Evolutionary conservation across 768 basidiomycete species (phyloP).

Genomic region (Vararia minispora): DNA sequence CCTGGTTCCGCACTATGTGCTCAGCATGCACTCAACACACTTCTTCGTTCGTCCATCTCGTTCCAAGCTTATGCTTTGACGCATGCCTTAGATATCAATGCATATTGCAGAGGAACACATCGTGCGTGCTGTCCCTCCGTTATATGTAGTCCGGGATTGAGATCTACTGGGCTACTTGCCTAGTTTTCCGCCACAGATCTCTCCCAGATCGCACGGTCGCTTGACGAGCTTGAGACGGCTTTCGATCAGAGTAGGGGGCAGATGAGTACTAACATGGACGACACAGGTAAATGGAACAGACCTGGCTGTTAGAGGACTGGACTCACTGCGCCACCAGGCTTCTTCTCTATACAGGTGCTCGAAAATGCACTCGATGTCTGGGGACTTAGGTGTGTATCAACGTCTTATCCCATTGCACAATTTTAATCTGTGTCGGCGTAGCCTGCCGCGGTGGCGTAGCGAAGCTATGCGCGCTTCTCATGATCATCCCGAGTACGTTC

Average conservation of each 20-base stretch:
- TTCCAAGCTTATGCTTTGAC: no score
- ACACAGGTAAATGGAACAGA: conserved; percentile 75
- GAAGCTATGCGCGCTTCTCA: conserved; percentile 74
- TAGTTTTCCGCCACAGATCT: conserved; percentile 78
- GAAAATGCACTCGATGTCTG: conserved; percentile 78
- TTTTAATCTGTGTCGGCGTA: conserved; percentile 25
- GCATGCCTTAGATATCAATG: conserved; percentile 9
- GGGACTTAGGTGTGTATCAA: conserved; percentile 54
- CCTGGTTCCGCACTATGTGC: conserved; percentile 77
- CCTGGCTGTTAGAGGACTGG: neutral
- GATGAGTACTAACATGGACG: conserved; percentile 79
- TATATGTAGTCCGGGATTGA: neutral
- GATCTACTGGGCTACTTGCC: conserved; percentile 9
- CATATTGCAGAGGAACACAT: conserved; percentile 31
- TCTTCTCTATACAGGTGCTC: conserved; percentile 86
- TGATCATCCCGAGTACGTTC: conserved; percentile 61
- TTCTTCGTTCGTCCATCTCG: conserved; percentile 53
- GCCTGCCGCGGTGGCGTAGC: conserved; percentile 77
- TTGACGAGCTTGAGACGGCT: conserved; percentile 56
- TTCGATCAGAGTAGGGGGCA: conserved; percentile 37
- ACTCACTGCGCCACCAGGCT: conserved; percentile 36
- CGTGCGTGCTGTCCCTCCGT: conserved; percentile 24
- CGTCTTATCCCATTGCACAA: no score
- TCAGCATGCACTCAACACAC: conserved; percentile 74
- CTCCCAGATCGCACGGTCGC: conserved; percentile 54